Conservation (phyloP, 495 filamentous ascomycete genomes). For the Lepidopterella palustris region DNA sequence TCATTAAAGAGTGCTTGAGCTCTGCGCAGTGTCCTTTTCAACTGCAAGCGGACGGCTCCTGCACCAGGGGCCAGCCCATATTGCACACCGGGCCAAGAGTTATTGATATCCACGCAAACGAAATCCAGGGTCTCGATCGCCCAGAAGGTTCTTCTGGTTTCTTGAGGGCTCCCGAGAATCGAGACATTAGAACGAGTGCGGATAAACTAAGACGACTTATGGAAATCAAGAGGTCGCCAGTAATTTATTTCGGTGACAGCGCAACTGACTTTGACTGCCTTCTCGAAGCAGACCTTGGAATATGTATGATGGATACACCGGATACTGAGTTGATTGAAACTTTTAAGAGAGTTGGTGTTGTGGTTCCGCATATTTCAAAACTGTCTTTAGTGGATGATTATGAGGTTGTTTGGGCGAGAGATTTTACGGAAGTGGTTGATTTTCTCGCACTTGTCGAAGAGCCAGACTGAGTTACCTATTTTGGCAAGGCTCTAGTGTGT, state of each 20-base stretch:
- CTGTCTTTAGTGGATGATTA: neutral
- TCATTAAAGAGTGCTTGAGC: conserved; percentile 22
- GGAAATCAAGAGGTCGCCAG: neutral
- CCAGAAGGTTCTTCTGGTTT: conserved; percentile 17
- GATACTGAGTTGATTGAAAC: conserved; percentile 24
- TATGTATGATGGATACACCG: conserved; percentile 32
- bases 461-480: too few species aligned
- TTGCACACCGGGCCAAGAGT: neutral
- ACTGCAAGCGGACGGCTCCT: neutral
- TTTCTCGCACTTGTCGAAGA: neutral
- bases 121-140: conserved; percentile 27
- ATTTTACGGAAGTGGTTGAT: neutral
- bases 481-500: too few species aligned
- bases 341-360: conserved; percentile 23
- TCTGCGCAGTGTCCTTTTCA: conserved; percentile 1
- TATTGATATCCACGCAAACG: conserved; percentile 29
- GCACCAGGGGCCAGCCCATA: neutral
- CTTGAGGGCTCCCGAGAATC: conserved; percentile 2
- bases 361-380: conserved; percentile 13
- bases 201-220: conserved; percentile 27
- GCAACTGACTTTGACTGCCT: conserved; percentile 36
- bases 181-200: conserved; percentile 27
- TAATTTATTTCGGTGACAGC: conserved; percentile 36
- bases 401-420: neutral
- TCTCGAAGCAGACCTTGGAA: conserved; percentile 30